Conservation (phyloP, 768 basidiomycete genomes). For the Cytidiella melzeri region DNA sequence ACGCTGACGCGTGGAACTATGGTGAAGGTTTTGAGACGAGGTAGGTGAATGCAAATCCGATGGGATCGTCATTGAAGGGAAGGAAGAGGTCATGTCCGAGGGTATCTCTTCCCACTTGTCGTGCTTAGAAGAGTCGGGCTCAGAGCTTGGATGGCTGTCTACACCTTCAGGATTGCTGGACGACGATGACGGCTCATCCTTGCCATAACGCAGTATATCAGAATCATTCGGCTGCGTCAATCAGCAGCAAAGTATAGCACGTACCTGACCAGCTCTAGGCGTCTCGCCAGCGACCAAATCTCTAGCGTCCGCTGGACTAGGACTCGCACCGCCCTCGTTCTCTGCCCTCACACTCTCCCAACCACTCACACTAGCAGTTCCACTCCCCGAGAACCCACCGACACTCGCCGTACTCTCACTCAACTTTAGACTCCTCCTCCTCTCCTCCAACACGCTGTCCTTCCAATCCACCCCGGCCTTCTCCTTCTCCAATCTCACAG, state of each 20-base stretch:
- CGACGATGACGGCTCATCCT: slow-evolving; percentile 5
- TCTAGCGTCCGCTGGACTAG: slow-evolving; percentile 35
- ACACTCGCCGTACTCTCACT: slow-evolving; percentile 19
- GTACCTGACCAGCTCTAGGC: slow-evolving; percentile 21
- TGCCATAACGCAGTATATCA: neutral
- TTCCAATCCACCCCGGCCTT: slow-evolving; percentile 12
- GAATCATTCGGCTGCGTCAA: neutral
- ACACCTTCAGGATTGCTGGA: slow-evolving; percentile 1
- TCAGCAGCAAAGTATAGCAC: slow-evolving; percentile 14
- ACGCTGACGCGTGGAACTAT: slow-evolving; percentile 16
- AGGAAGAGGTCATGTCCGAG: slow-evolving; percentile 46
- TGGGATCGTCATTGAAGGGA: slow-evolving; percentile 76
- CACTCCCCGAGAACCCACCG: slow-evolving; percentile 24
- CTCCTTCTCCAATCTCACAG: slow-evolving; percentile 49
- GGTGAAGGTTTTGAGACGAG: slow-evolving; percentile 26
- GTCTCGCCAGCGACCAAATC: slow-evolving; percentile 37
- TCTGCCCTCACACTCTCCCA: slow-evolving; percentile 30
- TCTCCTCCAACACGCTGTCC: slow-evolving; percentile 11
- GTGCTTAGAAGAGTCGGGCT: slow-evolving; percentile 27
- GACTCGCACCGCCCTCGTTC: slow-evolving; percentile 18
- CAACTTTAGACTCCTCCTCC: slow-evolving; percentile 22
- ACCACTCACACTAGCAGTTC: slow-evolving; percentile 23
- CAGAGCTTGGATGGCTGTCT: slow-evolving; percentile 7
- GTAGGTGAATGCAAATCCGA: slow-evolving; percentile 52
- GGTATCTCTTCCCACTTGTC: slow-evolving; percentile 74